A percentile compares a stretch with the other conserved stretches of the same genome.
phyloP scores from a whole-genome alignment of 2,329 filamentous ascomycete species.

The Alternaria hordeiaustralica region DNA sequence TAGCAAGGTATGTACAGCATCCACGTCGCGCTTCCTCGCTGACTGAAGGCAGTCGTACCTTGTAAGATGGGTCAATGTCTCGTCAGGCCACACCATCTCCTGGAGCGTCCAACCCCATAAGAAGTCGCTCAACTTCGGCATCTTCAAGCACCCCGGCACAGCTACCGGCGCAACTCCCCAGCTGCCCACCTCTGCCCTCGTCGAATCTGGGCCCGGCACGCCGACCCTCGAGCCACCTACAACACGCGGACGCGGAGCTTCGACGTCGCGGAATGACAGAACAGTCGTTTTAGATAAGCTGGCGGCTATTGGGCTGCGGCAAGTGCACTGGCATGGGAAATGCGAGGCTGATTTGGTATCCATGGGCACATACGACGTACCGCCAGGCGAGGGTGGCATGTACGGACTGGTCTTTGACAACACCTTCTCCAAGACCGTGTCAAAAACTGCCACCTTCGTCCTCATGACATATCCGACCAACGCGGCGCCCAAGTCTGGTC shows the following conservation, averaged over 20 bases:
- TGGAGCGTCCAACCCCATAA: slow-evolving; percentile 98
- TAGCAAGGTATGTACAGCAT: slow-evolving; percentile 75
- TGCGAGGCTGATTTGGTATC: slow-evolving; percentile 96
- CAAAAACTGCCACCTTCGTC: slow-evolving; percentile 94
- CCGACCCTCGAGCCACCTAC: slow-evolving; percentile 61
- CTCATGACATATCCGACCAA: slow-evolving; percentile 91
- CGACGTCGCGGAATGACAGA: slow-evolving; percentile 70
- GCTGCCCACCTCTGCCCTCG: slow-evolving; percentile 44
- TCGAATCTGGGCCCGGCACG: slow-evolving; percentile 43
- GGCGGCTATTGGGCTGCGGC: slow-evolving; percentile 66
- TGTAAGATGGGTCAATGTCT: slow-evolving; percentile 94
- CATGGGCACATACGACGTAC: slow-evolving; percentile 86
- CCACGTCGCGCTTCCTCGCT: slow-evolving; percentile 12
- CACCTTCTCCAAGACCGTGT: slow-evolving; percentile 90
- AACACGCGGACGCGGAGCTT: slow-evolving; percentile 56
- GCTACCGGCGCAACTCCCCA: slow-evolving; percentile 57
- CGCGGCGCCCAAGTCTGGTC: slow-evolving; percentile 75
- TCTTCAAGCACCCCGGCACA: slow-evolving; percentile 93
- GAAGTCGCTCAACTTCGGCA: slow-evolving; percentile 97
- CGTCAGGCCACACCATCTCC: slow-evolving; percentile 88
- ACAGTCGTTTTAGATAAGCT: slow-evolving; percentile 73
- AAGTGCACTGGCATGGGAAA: slow-evolving; percentile 83
- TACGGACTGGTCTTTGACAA: slow-evolving; percentile 98
- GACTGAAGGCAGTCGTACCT: slow-evolving; percentile 79
- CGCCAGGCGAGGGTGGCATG: slow-evolving; percentile 79